phyloP scores from a whole-genome alignment of 352 stramenopile genomes.

The Phytopythium kandeliae region DNA sequence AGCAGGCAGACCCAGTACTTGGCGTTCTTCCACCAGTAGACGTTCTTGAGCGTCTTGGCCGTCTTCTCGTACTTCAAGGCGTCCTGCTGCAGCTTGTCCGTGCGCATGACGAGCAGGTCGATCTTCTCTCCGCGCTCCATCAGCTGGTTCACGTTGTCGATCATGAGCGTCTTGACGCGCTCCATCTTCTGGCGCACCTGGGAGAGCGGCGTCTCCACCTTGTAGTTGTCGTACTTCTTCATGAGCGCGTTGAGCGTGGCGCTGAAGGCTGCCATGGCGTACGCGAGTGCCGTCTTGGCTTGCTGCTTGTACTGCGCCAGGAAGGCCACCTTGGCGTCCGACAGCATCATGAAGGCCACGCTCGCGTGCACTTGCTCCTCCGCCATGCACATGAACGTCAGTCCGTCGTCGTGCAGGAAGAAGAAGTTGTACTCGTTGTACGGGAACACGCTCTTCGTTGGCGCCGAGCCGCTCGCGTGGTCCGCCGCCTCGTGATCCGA shows the following conservation, averaged over 20 bases:
- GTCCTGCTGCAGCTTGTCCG: slow-evolving; percentile 94
- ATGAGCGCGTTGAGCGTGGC: slow-evolving; percentile 56
- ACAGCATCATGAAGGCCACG: slow-evolving; percentile 69
- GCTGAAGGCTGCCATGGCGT: slow-evolving; percentile 61
- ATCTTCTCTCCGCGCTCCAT: slow-evolving; percentile 99
- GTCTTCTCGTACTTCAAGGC: slow-evolving; percentile 96
- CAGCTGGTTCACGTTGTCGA: slow-evolving; percentile 98
- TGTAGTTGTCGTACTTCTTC: slow-evolving; percentile 84
- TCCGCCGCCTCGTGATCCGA: slow-evolving; percentile 35
- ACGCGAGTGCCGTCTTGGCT: slow-evolving; percentile 61
- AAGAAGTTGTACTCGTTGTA: slow-evolving; percentile 84
- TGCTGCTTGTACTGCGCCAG: slow-evolving; percentile 56
- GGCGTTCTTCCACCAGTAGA: slow-evolving; percentile 86
- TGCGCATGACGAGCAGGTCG: slow-evolving; percentile 83
- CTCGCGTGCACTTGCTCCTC: slow-evolving; percentile 72
- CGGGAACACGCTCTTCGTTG: slow-evolving; percentile 57
- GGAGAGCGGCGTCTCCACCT: slow-evolving; percentile 67
- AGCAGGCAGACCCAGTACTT: slow-evolving; percentile 70
- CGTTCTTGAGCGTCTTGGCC: slow-evolving; percentile 88
- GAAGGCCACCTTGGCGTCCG: slow-evolving; percentile 60
- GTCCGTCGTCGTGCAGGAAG: slow-evolving; percentile 60
- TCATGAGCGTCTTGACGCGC: slow-evolving; percentile 97
- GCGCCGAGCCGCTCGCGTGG: slow-evolving; percentile 4
- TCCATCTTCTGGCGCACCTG: slow-evolving; percentile 95
- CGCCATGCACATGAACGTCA: slow-evolving; percentile 85